phyloP scores from a whole-genome alignment of 75 land plant genomes.

The Selaginella tamariscina region DNA sequence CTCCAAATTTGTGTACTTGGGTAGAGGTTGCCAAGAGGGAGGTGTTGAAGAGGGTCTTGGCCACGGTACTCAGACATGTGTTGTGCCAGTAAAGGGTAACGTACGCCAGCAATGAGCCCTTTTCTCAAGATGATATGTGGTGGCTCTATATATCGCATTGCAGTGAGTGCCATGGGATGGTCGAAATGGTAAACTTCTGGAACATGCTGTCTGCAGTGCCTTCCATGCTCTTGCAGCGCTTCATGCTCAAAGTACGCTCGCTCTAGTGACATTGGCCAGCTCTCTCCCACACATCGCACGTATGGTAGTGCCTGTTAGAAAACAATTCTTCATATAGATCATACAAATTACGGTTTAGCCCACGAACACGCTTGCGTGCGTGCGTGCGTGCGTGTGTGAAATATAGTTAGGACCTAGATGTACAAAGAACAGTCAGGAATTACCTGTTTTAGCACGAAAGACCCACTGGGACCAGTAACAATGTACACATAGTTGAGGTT shows the following conservation, averaged over 20 bases:
- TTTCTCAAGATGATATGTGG: slow-evolving; percentile 92
- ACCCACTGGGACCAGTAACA: slow-evolving; percentile 44
- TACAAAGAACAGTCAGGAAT: not conserved
- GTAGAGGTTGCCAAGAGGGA: slow-evolving; percentile 69
- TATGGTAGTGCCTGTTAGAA: slow-evolving; percentile 72
- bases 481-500: slow-evolving; percentile 87
- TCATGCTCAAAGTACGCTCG: slow-evolving; percentile 82
- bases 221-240: slow-evolving; percentile 59
- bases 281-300: slow-evolving; percentile 84
- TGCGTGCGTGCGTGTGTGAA: too few species aligned
- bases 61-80: slow-evolving; percentile 90
- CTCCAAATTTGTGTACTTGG: slow-evolving; percentile 51
- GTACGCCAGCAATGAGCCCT: slow-evolving; percentile 72
- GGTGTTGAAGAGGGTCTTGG: slow-evolving; percentile 69
- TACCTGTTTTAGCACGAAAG: slow-evolving; percentile 85
- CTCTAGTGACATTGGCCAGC: slow-evolving; percentile 92
- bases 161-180: slow-evolving; percentile 60
- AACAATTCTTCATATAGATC: not conserved
- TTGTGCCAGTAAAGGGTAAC: slow-evolving; percentile 80
- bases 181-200: slow-evolving; percentile 94
- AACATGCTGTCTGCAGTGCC: slow-evolving; percentile 61
- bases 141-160: slow-evolving; percentile 89
- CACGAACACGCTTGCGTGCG: too few species aligned
- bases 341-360: not conserved
- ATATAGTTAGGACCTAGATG: too few species aligned